Evolutionary conservation across 23 red algal species (phyloP).

Genomic region (Chondrus crispus): DNA sequence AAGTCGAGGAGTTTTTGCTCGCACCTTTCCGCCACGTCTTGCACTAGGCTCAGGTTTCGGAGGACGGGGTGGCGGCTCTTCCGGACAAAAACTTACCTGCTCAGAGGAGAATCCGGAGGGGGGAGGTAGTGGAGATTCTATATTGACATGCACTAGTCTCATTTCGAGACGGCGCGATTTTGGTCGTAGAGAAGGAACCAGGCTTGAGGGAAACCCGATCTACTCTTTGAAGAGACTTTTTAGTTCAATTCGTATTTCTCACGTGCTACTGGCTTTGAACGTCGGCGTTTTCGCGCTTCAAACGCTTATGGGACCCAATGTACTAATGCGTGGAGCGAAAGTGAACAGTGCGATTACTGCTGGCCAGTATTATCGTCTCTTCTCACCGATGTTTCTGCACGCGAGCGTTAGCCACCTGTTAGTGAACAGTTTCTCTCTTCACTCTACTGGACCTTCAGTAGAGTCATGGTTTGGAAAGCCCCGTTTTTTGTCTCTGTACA

Average conservation of each 20-base stretch:
- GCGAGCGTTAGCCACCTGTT: slow-evolving; percentile 70
- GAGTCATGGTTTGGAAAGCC: slow-evolving; percentile 82
- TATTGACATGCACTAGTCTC: too few relatives aligned
- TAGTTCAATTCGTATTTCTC: slow-evolving; percentile 17
- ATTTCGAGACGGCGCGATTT: too few relatives aligned
- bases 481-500: slow-evolving; percentile 76
- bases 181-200: too few relatives aligned
- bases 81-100: too few relatives aligned
- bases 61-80: too few relatives aligned
- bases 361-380: slow-evolving; percentile 81
- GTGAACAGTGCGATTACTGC: slow-evolving; percentile 78
- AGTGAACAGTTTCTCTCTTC: slow-evolving; percentile 72
- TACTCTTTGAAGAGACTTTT: not conserved
- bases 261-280: slow-evolving; percentile 60
- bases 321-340: slow-evolving; percentile 82
- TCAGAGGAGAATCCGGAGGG: too few relatives aligned
- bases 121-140: too few relatives aligned
- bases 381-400: slow-evolving; percentile 95
- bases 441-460: slow-evolving; percentile 77
- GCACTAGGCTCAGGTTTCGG: too few relatives aligned
- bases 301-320: not conserved
- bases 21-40: too few relatives aligned
- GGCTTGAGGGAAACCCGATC: too few relatives aligned
- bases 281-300: slow-evolving; percentile 49
- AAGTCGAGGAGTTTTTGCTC: too few relatives aligned